Conservation (phyloP, 176 grass and related monocot species). For the Oryza officinalis region DNA sequence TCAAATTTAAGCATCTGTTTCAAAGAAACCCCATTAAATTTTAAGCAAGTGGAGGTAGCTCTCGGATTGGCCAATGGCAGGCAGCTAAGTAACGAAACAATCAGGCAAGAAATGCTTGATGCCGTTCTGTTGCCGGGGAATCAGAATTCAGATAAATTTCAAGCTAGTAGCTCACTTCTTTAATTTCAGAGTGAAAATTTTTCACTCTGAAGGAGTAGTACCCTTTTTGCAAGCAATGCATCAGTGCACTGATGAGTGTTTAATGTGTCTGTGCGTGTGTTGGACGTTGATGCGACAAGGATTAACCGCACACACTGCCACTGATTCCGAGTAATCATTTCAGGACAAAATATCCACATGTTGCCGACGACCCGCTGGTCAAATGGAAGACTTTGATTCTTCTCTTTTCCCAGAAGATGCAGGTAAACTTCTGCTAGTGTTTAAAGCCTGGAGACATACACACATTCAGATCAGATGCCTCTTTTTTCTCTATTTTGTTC, state of each 20-base stretch:
- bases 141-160: slow-evolving; percentile 11
- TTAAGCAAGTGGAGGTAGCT: not conserved
- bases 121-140: not conserved
- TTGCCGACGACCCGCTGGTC: not conserved
- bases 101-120: not conserved
- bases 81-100: not conserved
- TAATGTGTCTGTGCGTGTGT: not conserved
- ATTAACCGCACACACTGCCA: not conserved
- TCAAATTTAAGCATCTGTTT: not conserved
- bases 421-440: not conserved
- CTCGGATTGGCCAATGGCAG: not conserved
- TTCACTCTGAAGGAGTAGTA: not conserved
- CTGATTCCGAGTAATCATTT: not conserved
- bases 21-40: not conserved
- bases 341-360: not conserved
- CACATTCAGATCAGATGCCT: not conserved
- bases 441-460: not conserved
- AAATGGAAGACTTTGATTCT: not conserved
- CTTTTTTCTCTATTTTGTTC: not conserved
- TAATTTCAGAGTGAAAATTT: no score
- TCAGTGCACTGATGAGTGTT: not conserved
- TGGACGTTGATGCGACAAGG: not conserved
- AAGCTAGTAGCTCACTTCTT: not conserved
- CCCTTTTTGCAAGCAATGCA: not conserved
- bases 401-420: not conserved